Percentiles rank a stretch among this genome's conserved stretches.
Conservation (phyloP, 2,329 filamentous ascomycete species). For the Colletotrichum kahawae region DNA sequence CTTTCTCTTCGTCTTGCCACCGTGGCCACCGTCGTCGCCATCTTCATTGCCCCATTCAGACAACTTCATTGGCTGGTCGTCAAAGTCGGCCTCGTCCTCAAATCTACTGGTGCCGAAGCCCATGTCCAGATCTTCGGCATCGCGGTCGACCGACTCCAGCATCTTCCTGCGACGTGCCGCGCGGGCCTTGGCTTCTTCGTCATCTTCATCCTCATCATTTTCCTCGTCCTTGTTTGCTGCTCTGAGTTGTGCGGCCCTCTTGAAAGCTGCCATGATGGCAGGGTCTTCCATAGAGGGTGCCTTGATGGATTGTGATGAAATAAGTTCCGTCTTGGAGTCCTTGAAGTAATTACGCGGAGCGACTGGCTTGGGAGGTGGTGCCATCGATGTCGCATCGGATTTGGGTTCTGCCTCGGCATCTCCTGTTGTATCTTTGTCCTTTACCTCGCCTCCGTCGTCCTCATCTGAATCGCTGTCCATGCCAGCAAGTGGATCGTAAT, state of each 20-base stretch:
- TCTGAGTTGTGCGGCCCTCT: slow-evolving; percentile 76
- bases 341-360: slow-evolving; percentile 66
- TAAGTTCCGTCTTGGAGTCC: slow-evolving; percentile 59
- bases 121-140: slow-evolving; percentile 91
- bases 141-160: slow-evolving; percentile 75
- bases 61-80: slow-evolving; percentile 70
- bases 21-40: slow-evolving; percentile 50
- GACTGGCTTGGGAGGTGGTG: slow-evolving; percentile 49
- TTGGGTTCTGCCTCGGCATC: slow-evolving; percentile 21
- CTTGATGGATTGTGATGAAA: slow-evolving; percentile 56
- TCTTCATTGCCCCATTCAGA: slow-evolving; percentile 65
- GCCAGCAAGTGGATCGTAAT: slow-evolving; percentile 71
- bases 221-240: slow-evolving; percentile 34
- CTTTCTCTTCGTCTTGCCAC: slow-evolving; percentile 65
- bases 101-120: slow-evolving; percentile 89
- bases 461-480: slow-evolving; percentile 51
- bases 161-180: slow-evolving; percentile 76
- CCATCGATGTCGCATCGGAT: slow-evolving; percentile 41
- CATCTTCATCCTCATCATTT: slow-evolving; percentile 43
- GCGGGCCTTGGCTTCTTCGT: slow-evolving; percentile 57
- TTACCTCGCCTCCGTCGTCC: slow-evolving; percentile 43
- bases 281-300: slow-evolving; percentile 72
- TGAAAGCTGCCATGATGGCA: slow-evolving; percentile 81
- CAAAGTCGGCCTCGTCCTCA: slow-evolving; percentile 86
- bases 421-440: slow-evolving; percentile 27